Evolutionary conservation across 106 monocot species (phyloP).

Genomic region (Ottelia alismoides): DNA sequence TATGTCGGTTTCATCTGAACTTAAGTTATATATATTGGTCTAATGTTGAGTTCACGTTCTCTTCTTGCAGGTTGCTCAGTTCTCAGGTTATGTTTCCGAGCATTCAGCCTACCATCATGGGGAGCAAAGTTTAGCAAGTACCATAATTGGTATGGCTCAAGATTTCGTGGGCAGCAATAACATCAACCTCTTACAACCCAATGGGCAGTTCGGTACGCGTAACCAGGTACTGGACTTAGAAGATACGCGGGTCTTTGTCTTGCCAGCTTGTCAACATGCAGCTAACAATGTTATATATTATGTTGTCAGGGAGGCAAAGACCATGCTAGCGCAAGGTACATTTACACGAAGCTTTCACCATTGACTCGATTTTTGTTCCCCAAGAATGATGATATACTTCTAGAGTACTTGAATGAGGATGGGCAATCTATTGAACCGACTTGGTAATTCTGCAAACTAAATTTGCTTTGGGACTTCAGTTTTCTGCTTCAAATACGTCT

Average conservation of each 20-base stretch:
- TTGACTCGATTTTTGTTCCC: conserved; percentile 75
- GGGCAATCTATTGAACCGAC: conserved; percentile 83
- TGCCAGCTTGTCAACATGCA: not conserved
- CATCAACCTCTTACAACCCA: conserved; percentile 68
- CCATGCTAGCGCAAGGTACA: conserved; percentile 76
- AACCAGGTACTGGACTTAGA: conserved; percentile 30
- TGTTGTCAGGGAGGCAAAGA: conserved; percentile 86
- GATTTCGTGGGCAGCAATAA: conserved; percentile 93
- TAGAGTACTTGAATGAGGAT: conserved; percentile 82
- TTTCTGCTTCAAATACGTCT: not conserved
- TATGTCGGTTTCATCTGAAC: not conserved
- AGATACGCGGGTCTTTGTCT: not conserved
- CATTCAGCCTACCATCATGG: conserved; percentile 98
- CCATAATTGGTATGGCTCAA: conserved; percentile 90
- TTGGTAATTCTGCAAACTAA: conserved; percentile 34
- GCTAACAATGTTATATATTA: not conserved
- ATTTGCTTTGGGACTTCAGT: not conserved
- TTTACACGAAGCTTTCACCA: conserved; percentile 59
- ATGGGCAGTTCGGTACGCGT: conserved; percentile 91
- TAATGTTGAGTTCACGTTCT: not conserved
- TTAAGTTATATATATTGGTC: not conserved
- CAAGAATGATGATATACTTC: conserved; percentile 84
- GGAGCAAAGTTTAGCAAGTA: conserved; percentile 71
- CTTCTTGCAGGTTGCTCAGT: conserved; percentile 41
- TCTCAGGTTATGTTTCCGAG: conserved; percentile 91